Percentiles rank a stretch among this genome's conserved stretches.
phyloP scores from a whole-genome alignment of 768 basidiomycete species.

The Phanerodontia chrysosporium region DNA sequence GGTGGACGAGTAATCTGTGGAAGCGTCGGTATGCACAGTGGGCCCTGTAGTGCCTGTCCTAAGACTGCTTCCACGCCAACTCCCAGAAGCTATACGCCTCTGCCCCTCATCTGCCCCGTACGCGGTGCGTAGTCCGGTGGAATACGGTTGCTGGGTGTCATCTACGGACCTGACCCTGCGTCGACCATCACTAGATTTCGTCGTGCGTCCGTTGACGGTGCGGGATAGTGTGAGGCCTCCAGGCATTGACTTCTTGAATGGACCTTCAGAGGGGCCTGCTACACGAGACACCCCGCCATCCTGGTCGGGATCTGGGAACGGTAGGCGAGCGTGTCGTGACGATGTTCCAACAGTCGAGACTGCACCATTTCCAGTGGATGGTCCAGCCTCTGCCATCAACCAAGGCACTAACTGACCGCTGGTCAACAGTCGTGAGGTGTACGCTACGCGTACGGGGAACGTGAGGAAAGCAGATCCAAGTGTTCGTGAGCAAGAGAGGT shows the following conservation, averaged over 20 bases:
- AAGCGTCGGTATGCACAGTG: neutral
- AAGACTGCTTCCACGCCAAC: slow-evolving; percentile 4
- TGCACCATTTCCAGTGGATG: slow-evolving; percentile 21
- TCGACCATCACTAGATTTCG: slow-evolving; percentile 17
- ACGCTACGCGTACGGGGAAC: neutral
- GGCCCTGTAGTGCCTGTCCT: slow-evolving; percentile 10
- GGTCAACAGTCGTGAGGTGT: neutral
- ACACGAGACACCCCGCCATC: neutral
- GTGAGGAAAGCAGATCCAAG: neutral
- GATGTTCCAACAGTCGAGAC: slow-evolving; percentile 1
- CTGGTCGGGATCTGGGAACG: neutral
- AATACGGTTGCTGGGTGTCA: slow-evolving; percentile 3
- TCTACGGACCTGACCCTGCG: slow-evolving; percentile 30
- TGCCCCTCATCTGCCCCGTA: slow-evolving; percentile 2
- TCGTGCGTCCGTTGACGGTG: neutral
- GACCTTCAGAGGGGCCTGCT: neutral
- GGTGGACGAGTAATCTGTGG: slow-evolving; percentile 10
- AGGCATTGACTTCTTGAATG: neutral
- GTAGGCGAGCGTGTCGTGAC: neutral
- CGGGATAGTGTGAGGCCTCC: neutral
- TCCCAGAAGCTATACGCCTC: slow-evolving; percentile 15
- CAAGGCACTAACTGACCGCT: neutral
- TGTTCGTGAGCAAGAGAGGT: neutral
- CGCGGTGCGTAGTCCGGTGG: neutral
- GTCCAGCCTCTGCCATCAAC: slow-evolving; percentile 30